phyloP scores from a whole-genome alignment of 148 eudicot species.

The Silene uniflora region DNA sequence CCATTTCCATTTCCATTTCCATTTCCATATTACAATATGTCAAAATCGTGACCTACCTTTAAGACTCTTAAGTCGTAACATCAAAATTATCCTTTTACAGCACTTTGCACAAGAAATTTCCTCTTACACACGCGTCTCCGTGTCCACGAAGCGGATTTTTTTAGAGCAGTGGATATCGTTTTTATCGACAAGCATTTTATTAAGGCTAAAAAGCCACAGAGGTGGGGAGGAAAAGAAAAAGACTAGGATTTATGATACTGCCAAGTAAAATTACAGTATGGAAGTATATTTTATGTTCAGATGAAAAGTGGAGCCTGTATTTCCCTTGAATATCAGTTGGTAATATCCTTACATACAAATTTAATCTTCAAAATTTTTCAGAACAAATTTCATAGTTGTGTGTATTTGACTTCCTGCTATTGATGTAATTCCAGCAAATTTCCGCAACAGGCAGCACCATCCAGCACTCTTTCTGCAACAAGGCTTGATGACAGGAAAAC shows the following conservation, averaged over 20 bases:
- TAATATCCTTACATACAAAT: constrained; percentile 5
- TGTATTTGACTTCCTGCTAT: background rate
- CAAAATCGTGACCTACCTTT: too few relatives aligned
- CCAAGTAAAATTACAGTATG: background rate
- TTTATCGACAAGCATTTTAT: background rate
- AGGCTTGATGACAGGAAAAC: background rate
- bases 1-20: too few relatives aligned
- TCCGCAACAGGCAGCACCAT: background rate
- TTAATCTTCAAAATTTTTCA: background rate
- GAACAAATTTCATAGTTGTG: constrained; percentile 1
- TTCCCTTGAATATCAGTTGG: background rate
- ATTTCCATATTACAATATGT: too few relatives aligned
- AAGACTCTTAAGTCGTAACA: too few relatives aligned
- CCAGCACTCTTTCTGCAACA: background rate
- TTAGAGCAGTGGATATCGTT: background rate
- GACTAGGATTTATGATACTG: background rate
- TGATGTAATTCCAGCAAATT: background rate
- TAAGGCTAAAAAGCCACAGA: background rate
- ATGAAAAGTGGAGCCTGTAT: constrained; percentile 8
- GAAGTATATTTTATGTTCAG: background rate
- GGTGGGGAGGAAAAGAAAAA: background rate
- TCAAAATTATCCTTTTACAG: too few relatives aligned
- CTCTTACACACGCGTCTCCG: background rate
- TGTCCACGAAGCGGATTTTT: background rate
- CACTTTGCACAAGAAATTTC: too few relatives aligned